phyloP scores from a whole-genome alignment of 805 yeast genomes.

The Metschnikowia lochheadii region DNA sequence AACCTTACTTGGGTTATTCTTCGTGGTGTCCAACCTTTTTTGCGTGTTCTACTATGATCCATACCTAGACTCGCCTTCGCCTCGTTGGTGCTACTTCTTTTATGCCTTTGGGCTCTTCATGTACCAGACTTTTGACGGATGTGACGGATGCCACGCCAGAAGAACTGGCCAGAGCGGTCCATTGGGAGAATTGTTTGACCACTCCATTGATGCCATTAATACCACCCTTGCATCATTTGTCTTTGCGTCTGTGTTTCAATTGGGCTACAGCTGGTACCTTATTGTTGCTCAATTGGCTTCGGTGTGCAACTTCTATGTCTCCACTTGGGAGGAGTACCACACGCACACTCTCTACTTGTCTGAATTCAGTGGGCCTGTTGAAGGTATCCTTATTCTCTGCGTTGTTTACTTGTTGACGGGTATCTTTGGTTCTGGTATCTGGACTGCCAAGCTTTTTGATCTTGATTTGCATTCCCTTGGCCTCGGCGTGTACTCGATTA shows the following conservation, averaged over 20 bases:
- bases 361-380: conserved; percentile 89
- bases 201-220: conserved; percentile 69
- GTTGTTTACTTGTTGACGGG: conserved; percentile 60
- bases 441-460: conserved; percentile 48
- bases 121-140: conserved; percentile 94
- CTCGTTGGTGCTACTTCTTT: conserved; percentile 71
- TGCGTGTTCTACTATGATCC: conserved; percentile 75
- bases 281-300: conserved; percentile 67
- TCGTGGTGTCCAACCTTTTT: conserved; percentile 59
- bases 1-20: conserved; percentile 73
- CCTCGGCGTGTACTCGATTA: conserved; percentile 27
- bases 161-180: conserved; percentile 95
- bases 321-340: conserved; percentile 95
- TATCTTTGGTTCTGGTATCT: conserved; percentile 60
- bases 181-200: conserved; percentile 90
- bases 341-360: conserved; percentile 78
- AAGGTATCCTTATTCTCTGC: conserved; percentile 72
- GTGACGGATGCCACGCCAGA: conserved; percentile 95
- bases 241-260: conserved; percentile 70
- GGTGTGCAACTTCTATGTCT: conserved; percentile 75
- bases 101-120: conserved; percentile 81
- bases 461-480: conserved; percentile 38
- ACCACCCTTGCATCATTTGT: conserved; percentile 76
- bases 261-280: conserved; percentile 64
- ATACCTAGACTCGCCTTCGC: conserved; percentile 50